phyloP scores from a whole-genome alignment of 2,329 filamentous ascomycete genomes.

The Trichophyton schoenleinii region DNA sequence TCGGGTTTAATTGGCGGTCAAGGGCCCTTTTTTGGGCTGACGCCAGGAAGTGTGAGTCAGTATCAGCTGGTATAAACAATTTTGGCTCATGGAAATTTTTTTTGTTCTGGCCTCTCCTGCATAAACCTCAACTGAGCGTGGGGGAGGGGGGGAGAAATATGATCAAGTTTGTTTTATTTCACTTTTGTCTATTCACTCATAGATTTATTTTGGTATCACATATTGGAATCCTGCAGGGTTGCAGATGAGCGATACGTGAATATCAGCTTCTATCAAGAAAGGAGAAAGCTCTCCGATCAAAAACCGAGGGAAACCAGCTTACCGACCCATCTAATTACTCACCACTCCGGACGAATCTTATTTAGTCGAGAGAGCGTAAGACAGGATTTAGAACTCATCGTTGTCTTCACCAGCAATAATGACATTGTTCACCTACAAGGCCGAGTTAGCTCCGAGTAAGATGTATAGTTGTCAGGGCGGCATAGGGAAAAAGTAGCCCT shows the following conservation, averaged over 20 bases:
- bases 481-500: background rate
- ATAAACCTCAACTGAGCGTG: background rate
- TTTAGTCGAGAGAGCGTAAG: background rate
- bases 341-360: background rate
- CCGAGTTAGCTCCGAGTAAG: constrained; percentile 13
- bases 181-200: background rate
- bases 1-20: background rate
- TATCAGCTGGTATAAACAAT: background rate
- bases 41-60: background rate
- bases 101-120: background rate
- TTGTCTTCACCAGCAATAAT: constrained; percentile 82
- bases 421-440: constrained; percentile 64
- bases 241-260: background rate
- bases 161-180: background rate
- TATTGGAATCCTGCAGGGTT: background rate
- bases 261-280: background rate
- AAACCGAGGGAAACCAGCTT: background rate
- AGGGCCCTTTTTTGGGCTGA: background rate
- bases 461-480: background rate
- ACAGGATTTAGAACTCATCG: constrained; percentile 57
- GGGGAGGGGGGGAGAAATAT: background rate
- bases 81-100: background rate
- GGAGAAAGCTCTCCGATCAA: background rate
- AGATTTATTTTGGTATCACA: background rate
- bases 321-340: background rate